These are phyloP conservation scores for Fusarium sp. DNA, from an alignment of 2,329 filamentous ascomycete genomes.

Conservation along the genomic window DNA sequence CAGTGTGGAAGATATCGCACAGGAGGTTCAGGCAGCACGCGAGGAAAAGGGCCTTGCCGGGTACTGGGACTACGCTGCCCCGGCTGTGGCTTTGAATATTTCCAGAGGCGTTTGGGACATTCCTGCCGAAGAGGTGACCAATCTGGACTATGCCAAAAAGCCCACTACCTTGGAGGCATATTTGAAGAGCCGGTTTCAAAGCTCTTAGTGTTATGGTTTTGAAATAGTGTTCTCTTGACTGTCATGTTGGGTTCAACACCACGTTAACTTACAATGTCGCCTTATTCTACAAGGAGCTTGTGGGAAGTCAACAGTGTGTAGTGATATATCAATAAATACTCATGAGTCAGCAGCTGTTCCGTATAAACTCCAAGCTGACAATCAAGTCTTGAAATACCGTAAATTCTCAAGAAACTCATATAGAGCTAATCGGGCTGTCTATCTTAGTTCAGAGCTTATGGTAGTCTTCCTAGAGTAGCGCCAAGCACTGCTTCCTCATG, in stretches of 20 bases:
- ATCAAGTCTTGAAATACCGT: too few species aligned
- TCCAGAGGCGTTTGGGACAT: neutral
- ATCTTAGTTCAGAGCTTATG: too few species aligned
- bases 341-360: too few species aligned
- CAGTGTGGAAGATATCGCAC: neutral
- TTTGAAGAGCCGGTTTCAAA: neutral
- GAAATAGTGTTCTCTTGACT: neutral
- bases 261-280: too few species aligned
- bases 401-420: too few species aligned
- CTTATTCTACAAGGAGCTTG: too few species aligned
- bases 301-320: too few species aligned
- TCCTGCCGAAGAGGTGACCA: neutral
- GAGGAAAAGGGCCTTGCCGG: neutral
- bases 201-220: neutral
- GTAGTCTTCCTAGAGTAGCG: too few species aligned
- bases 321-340: too few species aligned
- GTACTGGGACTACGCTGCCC: neutral
- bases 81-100: neutral
- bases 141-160: slow-evolving; percentile 17
- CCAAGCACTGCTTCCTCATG: too few species aligned
- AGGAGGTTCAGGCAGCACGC: neutral
- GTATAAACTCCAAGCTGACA: too few species aligned
- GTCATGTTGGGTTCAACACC: neutral
- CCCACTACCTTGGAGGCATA: neutral
- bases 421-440: too few species aligned